Conservation (phyloP, 179 eudicot species). For the Amaranthus tricolor region DNA sequence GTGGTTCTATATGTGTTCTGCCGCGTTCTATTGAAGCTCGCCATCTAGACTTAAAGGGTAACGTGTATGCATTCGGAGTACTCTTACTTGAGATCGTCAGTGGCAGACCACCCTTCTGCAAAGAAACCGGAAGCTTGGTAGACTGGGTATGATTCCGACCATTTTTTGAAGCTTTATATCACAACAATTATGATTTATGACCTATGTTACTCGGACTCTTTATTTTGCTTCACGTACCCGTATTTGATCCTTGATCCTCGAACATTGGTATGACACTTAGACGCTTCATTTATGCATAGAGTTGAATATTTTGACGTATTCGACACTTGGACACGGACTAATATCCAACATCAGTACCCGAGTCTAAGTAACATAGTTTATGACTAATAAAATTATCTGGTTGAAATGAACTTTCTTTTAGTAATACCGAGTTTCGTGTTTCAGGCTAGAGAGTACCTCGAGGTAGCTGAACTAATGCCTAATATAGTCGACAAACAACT, state of each 20-base stretch:
- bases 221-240: too few relatives aligned
- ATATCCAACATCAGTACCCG: too few relatives aligned
- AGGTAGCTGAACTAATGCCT: conserved; percentile 54
- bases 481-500: conserved; percentile 68
- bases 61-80: conserved; percentile 73
- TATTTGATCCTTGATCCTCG: too few relatives aligned
- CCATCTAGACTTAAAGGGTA: conserved; percentile 72
- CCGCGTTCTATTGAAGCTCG: conserved; percentile 70
- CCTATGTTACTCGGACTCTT: too few relatives aligned
- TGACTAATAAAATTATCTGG: neutral
- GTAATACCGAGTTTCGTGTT: conserved; percentile 2
- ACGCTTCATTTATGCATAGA: too few relatives aligned
- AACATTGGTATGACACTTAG: too few relatives aligned
- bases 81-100: conserved; percentile 84
- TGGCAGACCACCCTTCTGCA: conserved; percentile 68
- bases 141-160: conserved; percentile 63
- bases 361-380: too few relatives aligned
- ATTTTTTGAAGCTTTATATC: neutral
- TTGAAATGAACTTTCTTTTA: neutral
- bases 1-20: conserved; percentile 76
- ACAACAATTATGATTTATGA: neutral
- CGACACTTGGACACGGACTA: too few relatives aligned
- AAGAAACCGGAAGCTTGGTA: conserved; percentile 71
- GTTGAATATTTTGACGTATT: too few relatives aligned
- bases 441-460: conserved; percentile 83